Base-by-base conservation (phyloP, 345 rosid genomes). In the Citrus mangshanensis region DNA sequence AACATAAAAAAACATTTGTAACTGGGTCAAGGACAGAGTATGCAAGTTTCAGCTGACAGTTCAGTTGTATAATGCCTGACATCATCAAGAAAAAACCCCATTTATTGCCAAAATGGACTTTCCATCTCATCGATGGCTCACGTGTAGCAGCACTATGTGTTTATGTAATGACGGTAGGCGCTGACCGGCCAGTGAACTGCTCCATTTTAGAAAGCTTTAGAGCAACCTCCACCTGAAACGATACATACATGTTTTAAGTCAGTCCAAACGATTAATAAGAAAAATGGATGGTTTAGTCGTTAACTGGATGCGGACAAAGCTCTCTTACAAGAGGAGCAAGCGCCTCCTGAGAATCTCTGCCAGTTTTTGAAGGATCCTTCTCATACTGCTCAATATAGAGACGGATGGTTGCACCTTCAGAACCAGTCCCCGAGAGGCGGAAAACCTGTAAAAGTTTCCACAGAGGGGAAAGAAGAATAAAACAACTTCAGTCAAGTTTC, bases 381-480 rank as follows among this genome's bases (percentile, higher is more conserved):
- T 94, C 98, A 34, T 94, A 97, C 79, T 94, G 98, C 84, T 97
- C 99, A 46, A 97, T 93, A 86, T 97, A 97, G 37, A 97, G 96
- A 19, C 98, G 87, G 89, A 97, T 93, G 7, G 99, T 94, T 79
- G 98, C 99, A 79, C 99, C 99, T 86, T 89, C 98, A 42, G 99
- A 97, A 42, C 99, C 99, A 18, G 98, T 94, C 85, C 99, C 99
- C 1, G 98, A 97, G 55, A 94, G 96, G 73, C 98, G 98, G 93
- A 94, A 97, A 55, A 97, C 85, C 98, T 96, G 90, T 82, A 76
- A 30, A 68, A 12, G 75, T 58, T 9, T 73, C 69, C 34, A 28
- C 54, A 70, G 34, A 55, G 4, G 28, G 13, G 72, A 40, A 30
- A 37, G 54, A 6, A 32, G 68, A 72, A 27, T 49, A 28, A 64